These are phyloP conservation scores for Fusarium torreyae DNA, from an alignment of 2,329 filamentous ascomycete species.

Conservation along the genomic window DNA sequence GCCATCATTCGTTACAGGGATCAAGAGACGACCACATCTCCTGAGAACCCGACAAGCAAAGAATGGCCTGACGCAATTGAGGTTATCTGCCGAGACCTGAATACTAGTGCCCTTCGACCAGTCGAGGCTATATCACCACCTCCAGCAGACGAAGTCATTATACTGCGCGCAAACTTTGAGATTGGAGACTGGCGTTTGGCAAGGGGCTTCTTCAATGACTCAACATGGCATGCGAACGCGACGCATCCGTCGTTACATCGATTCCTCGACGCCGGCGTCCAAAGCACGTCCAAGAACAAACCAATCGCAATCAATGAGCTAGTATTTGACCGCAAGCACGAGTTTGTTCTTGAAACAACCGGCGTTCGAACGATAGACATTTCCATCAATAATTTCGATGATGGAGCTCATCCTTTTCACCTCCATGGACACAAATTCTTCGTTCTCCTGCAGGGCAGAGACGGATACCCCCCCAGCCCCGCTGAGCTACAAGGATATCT, in stretches of 20 bases:
- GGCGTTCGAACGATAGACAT: conserved; percentile 69
- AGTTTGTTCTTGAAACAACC: conserved; percentile 65
- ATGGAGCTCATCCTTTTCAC: conserved; percentile 64
- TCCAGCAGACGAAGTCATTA: conserved; percentile 58
- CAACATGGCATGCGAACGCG: conserved; percentile 61
- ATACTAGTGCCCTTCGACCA: conserved; percentile 63
- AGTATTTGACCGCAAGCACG: conserved; percentile 49
- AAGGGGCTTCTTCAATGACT: conserved; percentile 69
- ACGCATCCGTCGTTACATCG: conserved; percentile 57
- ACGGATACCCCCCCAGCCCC: conserved; percentile 55
- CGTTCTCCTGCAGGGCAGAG: conserved; percentile 54
- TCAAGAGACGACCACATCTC: fast-evolving
- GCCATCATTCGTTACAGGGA: conserved; percentile 53
- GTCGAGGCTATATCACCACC: conserved; percentile 55
- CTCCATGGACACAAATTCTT: conserved; percentile 74
- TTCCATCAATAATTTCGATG: conserved; percentile 73
- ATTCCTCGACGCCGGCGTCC: conserved; percentile 49
- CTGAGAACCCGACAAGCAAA: conserved; percentile 55
- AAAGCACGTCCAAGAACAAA: conserved; percentile 17
- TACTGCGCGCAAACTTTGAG: conserved; percentile 68
- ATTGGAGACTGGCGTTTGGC: conserved; percentile 68
- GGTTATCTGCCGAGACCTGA: conserved; percentile 67
- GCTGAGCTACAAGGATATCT: conserved; percentile 48
- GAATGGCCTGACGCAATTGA: conserved; percentile 66
- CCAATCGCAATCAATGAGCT: conserved; percentile 51